These are phyloP conservation scores for Mycena sp. DNA, from an alignment of 1,284 basidiomycete species.

Conservation along the genomic window DNA sequence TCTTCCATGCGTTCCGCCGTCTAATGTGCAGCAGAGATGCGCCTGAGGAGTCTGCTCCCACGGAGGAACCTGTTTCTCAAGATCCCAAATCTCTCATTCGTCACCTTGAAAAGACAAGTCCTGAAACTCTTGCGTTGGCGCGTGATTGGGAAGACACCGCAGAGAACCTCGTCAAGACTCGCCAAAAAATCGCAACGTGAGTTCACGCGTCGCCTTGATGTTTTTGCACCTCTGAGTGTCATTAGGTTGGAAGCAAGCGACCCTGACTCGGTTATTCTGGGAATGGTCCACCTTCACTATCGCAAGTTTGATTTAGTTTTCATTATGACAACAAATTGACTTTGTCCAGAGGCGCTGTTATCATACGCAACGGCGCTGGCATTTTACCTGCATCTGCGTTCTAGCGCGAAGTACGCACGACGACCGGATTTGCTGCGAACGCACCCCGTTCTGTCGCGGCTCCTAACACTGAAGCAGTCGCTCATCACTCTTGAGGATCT, in stretches of 20 bases:
- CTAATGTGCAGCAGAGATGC: conserved; percentile 26
- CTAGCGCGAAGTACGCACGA: conserved; percentile 70
- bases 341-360: conserved; percentile 79
- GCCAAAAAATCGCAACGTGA: conserved; percentile 68
- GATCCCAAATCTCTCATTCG: conserved; percentile 77
- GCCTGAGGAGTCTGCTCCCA: conserved; percentile 51
- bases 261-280: conserved; percentile 62
- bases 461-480: conserved; percentile 88
- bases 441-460: conserved; percentile 85
- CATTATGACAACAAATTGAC: conserved; percentile 24
- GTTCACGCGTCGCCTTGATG: conserved; percentile 40
- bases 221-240: conserved; percentile 19
- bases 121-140: conserved; percentile 82
- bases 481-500: conserved; percentile 87
- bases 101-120: conserved; percentile 83
- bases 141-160: conserved; percentile 82
- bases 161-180: conserved; percentile 62
- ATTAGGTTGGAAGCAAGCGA: conserved; percentile 60
- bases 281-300: conserved; percentile 81
- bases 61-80: conserved; percentile 52
- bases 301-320: conserved; percentile 59
- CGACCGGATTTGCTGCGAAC: conserved; percentile 74
- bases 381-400: conserved; percentile 91
- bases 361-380: conserved; percentile 93
- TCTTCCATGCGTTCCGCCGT: conserved; percentile 12